These are phyloP conservation scores for Heterobasidion occidentale DNA, from an alignment of 1,284 basidiomycete genomes.

Conservation along the genomic window DNA sequence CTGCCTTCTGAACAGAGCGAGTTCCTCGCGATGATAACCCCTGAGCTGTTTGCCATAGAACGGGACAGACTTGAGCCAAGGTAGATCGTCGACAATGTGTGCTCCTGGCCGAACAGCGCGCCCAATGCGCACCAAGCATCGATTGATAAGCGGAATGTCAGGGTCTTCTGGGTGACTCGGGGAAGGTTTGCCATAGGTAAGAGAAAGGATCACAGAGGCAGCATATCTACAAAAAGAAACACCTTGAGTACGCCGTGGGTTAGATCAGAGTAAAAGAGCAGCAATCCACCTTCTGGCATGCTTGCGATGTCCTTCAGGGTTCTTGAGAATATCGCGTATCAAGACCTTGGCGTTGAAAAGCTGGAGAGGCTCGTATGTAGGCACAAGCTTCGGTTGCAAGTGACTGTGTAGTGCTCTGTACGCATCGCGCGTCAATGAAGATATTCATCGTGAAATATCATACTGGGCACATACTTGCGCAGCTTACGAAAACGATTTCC, in stretches of 20 bases:
- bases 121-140: conserved; percentile 38
- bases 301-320: conserved; percentile 40
- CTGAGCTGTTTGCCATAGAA: conserved; percentile 47
- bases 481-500: conserved; percentile 17
- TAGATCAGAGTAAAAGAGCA: neutral
- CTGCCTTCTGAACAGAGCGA: conserved; percentile 43
- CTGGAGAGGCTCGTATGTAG: conserved; percentile 39
- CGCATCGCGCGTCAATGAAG: neutral
- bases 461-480: conserved; percentile 12
- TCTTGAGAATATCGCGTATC: conserved; percentile 42
- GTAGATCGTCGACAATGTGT: conserved; percentile 51
- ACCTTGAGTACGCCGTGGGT: too few relatives aligned
- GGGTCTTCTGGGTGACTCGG: conserved; percentile 45
- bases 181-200: conserved; percentile 56
- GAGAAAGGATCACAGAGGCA: conserved; percentile 52
- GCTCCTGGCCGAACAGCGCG: conserved; percentile 44
- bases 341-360: conserved; percentile 37
- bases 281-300: conserved; percentile 39
- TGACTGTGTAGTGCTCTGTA: conserved; percentile 41
- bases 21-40: conserved; percentile 47
- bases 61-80: conserved; percentile 47
- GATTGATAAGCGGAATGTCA: conserved; percentile 45
- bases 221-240: conserved; percentile 37
- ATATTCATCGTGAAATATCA: neutral
- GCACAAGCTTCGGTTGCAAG: conserved; percentile 39